These are phyloP conservation scores for Glutinoglossum americanum DNA, from an alignment of 495 filamentous ascomycete species.

Conservation along the genomic window DNA sequence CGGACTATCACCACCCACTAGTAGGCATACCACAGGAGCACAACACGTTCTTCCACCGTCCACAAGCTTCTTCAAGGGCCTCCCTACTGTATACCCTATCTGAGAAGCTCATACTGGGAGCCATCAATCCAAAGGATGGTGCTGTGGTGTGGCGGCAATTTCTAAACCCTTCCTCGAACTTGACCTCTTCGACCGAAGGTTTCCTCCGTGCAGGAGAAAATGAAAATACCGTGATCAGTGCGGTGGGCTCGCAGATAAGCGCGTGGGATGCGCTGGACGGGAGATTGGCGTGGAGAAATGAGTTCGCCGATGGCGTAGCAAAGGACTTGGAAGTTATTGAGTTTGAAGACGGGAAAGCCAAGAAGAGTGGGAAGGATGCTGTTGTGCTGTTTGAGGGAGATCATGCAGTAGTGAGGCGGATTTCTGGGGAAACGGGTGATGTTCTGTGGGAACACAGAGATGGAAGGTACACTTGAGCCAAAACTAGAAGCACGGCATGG, in stretches of 20 bases:
- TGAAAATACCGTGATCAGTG: conserved; percentile 49
- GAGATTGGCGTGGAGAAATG: conserved; percentile 48
- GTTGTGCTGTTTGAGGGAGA: conserved; percentile 42
- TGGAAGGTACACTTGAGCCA: conserved; percentile 23
- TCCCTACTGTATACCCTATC: conserved; percentile 82
- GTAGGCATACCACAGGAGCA: conserved; percentile 59
- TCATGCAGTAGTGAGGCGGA: conserved; percentile 38
- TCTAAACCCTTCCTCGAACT: conserved; percentile 15
- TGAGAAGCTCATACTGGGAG: conserved; percentile 58
- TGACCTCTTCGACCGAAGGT: conserved; percentile 12
- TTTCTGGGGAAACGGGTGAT: conserved; percentile 52
- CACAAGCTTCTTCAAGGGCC: conserved; percentile 57
- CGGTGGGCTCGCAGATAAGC: conserved; percentile 39
- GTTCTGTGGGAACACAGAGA: conserved; percentile 60
- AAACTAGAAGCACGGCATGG: neutral
- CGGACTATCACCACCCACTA: conserved; percentile 84
- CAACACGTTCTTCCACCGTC: conserved; percentile 88
- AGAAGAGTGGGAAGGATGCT: conserved; percentile 37
- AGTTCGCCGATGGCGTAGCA: conserved; percentile 31
- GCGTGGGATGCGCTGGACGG: conserved; percentile 77
- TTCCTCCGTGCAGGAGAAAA: conserved; percentile 54
- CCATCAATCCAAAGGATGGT: conserved; percentile 74
- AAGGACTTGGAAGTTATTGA: conserved; percentile 65
- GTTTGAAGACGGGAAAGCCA: conserved; percentile 32
- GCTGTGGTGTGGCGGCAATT: conserved; percentile 69